Evolutionary conservation across 177 flowering plant species (phyloP), one percentile per base, ranked within the genome.

Genomic region (Vitis hybrid): DNA sequence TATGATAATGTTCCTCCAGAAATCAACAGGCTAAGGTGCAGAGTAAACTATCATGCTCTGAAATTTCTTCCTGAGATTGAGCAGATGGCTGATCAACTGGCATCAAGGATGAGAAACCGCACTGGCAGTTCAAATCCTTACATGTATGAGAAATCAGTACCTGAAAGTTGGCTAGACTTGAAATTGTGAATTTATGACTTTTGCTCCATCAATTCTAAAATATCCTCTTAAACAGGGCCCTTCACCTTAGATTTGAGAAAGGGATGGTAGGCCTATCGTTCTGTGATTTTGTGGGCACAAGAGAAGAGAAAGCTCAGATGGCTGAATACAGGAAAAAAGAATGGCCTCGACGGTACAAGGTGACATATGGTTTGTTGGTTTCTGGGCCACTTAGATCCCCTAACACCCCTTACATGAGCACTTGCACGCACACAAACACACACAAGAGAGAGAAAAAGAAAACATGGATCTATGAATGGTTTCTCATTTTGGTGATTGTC

Each of bases 301-400:
- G 99, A 78, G 90, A 90, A 50, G 99, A 96, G 84, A 93, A 96
- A 80, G 89, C 81, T 60, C 81, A 75, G 74, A 96, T 96, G 99
- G 95, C 95, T 56, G 84, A 86, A 70, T 96, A 96, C 78, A 87
- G 99, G 70, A 83, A 85, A 74, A 93, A 96, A 70, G 99, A 96
- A 84, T 96, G 99, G 99, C 99, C 98, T 75, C 87, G 98, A 39
- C 90, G 99, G 48, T 93, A 85, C 70, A 96, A 93, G 93, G 99
- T 93, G 69, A 70, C 60, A 29, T 5, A 61, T 66, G 31, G 26
- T 51, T 65, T 72, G 33, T 59, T 19, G 31, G 5, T n/a, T 51
- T 10, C 51, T 60, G 51, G 14, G 50, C 53, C 19, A 16, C 26
- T 1, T 51, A 55, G 59, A 33, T 52, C 51, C 7, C 31, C 45